Percentiles rank a stretch among this genome's conserved stretches.
Conservation (phyloP, 2,329 filamentous ascomycete genomes). For the Colletotrichum godetiae region DNA sequence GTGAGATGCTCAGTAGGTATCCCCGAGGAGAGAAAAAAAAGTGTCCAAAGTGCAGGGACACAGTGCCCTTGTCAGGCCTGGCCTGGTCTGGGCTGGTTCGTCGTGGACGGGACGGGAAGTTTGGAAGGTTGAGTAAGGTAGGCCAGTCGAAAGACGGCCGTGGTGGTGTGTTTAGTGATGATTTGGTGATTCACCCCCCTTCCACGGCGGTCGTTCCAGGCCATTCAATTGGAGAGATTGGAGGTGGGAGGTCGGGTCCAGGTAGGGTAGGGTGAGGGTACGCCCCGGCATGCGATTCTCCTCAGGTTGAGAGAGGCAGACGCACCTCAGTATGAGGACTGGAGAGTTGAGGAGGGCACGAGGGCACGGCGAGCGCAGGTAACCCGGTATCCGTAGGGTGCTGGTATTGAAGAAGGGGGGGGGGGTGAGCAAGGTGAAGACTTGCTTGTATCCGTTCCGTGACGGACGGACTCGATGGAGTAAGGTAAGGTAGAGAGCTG, state of each 20-base stretch:
- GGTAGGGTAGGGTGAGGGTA: not conserved
- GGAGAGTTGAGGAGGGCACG: no score
- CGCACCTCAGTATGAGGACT: no score
- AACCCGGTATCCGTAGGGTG: not conserved
- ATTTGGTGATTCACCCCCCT: conserved; percentile 31
- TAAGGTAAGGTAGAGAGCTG: no score
- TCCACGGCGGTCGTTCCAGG: conserved; percentile 23
- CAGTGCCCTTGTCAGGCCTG: conserved; percentile 28
- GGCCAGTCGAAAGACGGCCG: conserved; percentile 14
- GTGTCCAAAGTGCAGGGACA: conserved; percentile 26
- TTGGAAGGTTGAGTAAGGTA: conserved; percentile 33
- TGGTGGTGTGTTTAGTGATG: conserved; percentile 34
- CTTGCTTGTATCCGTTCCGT: not conserved
- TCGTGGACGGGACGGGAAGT: conserved; percentile 34
- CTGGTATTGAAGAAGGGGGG: not conserved
- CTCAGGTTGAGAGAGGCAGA: not conserved
- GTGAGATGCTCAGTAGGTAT: conserved; percentile 27
- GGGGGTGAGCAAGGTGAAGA: not conserved
- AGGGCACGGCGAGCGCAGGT: not conserved
- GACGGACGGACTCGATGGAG: not conserved
- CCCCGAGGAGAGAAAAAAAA: not conserved
- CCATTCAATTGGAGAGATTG: conserved; percentile 15
- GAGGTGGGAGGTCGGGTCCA: conserved; percentile 16
- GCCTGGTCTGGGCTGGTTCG: conserved; percentile 32
- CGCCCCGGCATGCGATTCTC: not conserved